Base-by-base conservation (phyloP, 805 yeast species). In the Ogataea paraovalis region DNA sequence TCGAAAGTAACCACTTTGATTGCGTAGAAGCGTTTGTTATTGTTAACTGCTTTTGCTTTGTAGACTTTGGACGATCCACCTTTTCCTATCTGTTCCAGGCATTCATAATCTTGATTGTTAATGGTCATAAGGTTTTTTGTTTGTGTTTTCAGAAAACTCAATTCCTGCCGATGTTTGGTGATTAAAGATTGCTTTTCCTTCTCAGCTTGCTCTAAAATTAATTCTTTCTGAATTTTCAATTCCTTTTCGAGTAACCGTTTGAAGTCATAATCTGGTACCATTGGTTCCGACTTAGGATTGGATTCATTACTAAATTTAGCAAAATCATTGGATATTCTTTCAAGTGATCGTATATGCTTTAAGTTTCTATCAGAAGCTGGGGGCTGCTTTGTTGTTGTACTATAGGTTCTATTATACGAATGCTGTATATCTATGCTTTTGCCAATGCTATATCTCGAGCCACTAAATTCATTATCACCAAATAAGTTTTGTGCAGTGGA, bases 41-140 rank as follows among this genome's bases (percentile, higher is more conserved):
- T 75, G 23, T 55, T 48, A 2, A 50, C 49, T 0, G 78, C 70
- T 55, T 78, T 84, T 1, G 85, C 94, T 62, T 84, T 86, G 70
- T 84, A 91, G 19, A 91, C 98, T 60, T 85, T 88, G 0, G 97
- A 90, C 0, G 97, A 78, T 0, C 97, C 98, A 22, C 97, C 98
- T 63, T 86, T 78, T 4, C 97, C 98, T 18, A 91, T 64, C 13
- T 87, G 70, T 59, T 89, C 97, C 23, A 87, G 67, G 47, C 84
- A 77, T 57, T 85, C 91, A 60, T 87, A 92, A 39, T 75, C 75
- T 30, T 73, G 74, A 2, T 78, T 81, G 61, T 89, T 87, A 1
- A 84, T 76, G 3, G 56, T 47, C 12, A 65, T 28, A 1, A 55
- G 38, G 32, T 54, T 52, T 34, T 22, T 16, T 4, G 45, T 21